Conservation (phyloP, 345 rosid species). For the Sonneratia caseolaris region DNA sequence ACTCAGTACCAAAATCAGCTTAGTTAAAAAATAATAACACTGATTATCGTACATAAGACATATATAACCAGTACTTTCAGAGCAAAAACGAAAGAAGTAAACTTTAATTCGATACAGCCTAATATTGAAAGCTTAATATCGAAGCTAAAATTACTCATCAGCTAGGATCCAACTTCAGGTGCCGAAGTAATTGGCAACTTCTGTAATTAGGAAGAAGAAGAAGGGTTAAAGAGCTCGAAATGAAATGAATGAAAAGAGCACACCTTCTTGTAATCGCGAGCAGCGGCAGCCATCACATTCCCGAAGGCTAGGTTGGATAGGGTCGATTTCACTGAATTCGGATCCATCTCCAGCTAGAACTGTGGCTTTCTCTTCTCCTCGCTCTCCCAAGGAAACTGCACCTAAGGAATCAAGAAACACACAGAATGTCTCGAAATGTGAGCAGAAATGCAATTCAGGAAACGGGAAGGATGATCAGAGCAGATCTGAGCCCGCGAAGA, state of each 20-base stretch:
- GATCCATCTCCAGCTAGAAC: slow-evolving; percentile 47
- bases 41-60: background rate
- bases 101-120: background rate
- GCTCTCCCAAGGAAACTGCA: too few relatives aligned
- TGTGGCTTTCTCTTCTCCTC: background rate
- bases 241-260: background rate
- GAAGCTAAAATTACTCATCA: background rate
- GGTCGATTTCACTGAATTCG: slow-evolving; percentile 79
- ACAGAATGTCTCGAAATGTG: background rate
- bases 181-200: background rate
- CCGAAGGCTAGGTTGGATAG: slow-evolving; percentile 81
- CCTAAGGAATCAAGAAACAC: background rate
- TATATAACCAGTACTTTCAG: background rate
- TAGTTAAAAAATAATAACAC: background rate
- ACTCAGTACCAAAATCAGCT: background rate
- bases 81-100: background rate
- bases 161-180: background rate
- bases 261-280: slow-evolving; percentile 88
- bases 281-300: slow-evolving; percentile 96
- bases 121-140: background rate
- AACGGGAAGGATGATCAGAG: background rate
- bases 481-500: background rate
- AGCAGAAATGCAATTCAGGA: background rate
- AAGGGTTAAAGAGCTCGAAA: background rate
- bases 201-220: background rate